Base-by-base conservation (phyloP, 1,139 yeast genomes). In the Diutina catenulata region DNA sequence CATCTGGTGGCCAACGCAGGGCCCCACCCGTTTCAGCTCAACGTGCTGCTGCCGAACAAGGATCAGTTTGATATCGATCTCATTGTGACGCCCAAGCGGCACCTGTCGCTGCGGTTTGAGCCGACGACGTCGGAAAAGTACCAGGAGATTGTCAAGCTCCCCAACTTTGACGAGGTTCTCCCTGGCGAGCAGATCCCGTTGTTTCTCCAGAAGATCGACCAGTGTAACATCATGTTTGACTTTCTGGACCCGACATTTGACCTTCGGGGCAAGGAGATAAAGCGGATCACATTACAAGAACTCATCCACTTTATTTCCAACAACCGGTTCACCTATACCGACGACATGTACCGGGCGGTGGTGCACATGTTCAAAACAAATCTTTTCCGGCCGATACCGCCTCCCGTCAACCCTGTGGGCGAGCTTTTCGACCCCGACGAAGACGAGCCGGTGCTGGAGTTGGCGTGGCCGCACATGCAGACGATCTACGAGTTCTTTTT, bases 381-480 rank as follows among this genome's bases (percentile, higher is more conserved):
- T 59, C 68, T 91, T 40, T 87, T 91, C 58, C 75, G 99, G 53
- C 95, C 97, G 24, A 86, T 91, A 35, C 97, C 98, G 3, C 98
- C 99, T 1, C 97, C 97, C 1, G 95, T 88, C 33, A 91, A 93
- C 56, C 97, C 97, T 3, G 74, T 88, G 31, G 98, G 98, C 28
- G 98, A 93, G 45, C 72, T 91, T 22, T 93, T 74, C 57, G 98
- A 93, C 51, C 98, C 99, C 0, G 98, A 91, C 62, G 99, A 91
- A 61, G 98, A 91, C 60, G 99, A 91, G 59, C 97, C 97, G 2
- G 94, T 91, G 32, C 77, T 78, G 51, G 98, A 93, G 55, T 76
- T 91, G 44, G 91, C 97, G 5, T 91, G 99, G 99, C 95, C 98
- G 4, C 99, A 91, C 57, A 91, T 93, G 96, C 94, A 86, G 59